Percentiles rank a stretch among this genome's conserved stretches.
These are phyloP conservation scores for Eremothecium cymbalariae DNA, from an alignment of 1,139 yeast genomes.

Conservation along the genomic window DNA sequence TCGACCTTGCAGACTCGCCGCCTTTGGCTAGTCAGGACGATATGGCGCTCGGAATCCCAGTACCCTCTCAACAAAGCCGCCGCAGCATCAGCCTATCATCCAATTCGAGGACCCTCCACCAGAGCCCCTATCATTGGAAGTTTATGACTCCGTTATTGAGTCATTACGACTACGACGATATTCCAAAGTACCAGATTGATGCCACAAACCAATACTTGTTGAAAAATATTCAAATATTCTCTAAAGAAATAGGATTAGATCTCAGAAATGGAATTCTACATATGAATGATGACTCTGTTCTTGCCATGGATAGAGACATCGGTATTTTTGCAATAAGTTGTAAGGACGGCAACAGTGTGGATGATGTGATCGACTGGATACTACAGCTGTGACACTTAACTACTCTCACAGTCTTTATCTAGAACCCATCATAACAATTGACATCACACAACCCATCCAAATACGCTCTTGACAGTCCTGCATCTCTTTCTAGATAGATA, in stretches of 20 bases:
- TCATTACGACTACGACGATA: constrained; percentile 17
- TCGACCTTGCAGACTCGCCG: constrained; percentile 12
- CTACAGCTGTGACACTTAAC: constrained; percentile 12
- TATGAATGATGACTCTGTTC: constrained; percentile 7
- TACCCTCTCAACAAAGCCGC: constrained; percentile 6
- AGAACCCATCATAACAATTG: background rate
- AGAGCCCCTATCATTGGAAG: constrained; percentile 9
- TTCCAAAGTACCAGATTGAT: constrained; percentile 14
- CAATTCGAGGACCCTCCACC: constrained; percentile 1
- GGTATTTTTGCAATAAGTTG: constrained; percentile 20
- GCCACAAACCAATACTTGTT: constrained; percentile 14
- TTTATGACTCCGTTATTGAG: constrained; percentile 14
- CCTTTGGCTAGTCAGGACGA: background rate
- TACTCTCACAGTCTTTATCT: constrained; percentile 3
- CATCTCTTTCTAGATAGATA: too few relatives aligned
- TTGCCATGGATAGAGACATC: constrained; percentile 18
- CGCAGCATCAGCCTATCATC: constrained; percentile 3
- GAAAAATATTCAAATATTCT: constrained; percentile 15
- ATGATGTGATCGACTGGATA: constrained; percentile 18
- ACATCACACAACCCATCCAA: too few relatives aligned
- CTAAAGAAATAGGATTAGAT: constrained; percentile 19
- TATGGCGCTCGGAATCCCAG: constrained; percentile 4
- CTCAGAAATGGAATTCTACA: constrained; percentile 16
- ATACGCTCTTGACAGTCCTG: too few relatives aligned
- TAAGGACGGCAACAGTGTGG: constrained; percentile 16